phyloP scores from a whole-genome alignment of 352 stramenopile genomes.

The Phytophthora nicotianae region DNA sequence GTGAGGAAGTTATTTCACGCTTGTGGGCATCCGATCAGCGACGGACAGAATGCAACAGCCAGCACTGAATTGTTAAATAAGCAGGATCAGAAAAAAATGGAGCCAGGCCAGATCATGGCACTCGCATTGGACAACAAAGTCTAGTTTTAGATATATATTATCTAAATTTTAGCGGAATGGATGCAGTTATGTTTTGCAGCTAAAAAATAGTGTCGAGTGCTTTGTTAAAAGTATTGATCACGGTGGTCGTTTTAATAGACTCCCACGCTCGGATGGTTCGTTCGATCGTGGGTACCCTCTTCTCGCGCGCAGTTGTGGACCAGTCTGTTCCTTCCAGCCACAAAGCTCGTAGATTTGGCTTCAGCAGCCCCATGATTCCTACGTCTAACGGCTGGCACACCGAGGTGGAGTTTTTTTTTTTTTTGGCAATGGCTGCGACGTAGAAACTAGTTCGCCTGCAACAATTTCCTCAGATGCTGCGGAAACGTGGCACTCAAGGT shows the following conservation, averaged over 20 bases:
- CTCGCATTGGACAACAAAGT: not conserved
- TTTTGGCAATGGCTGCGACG: not conserved
- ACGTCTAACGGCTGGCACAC: slow-evolving; percentile 29
- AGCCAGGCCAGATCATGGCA: not conserved
- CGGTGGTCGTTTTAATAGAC: not conserved
- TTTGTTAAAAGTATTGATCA: not conserved
- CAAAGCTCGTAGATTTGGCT: slow-evolving; percentile 10
- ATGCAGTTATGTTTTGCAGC: not conserved
- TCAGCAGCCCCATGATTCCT: slow-evolving; percentile 17
- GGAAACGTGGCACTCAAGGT: too few species aligned
- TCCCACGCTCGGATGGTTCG: not conserved
- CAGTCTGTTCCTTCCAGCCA: not conserved
- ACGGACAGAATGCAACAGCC: slow-evolving; percentile 3
- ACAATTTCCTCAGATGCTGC: too few species aligned
- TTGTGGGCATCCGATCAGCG: too few species aligned
- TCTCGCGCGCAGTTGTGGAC: not conserved
- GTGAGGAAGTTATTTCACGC: too few species aligned
- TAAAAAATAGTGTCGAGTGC: not conserved
- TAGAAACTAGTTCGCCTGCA: not conserved
- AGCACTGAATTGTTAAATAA: not conserved
- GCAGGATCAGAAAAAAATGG: not conserved
- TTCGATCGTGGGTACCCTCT: not conserved
- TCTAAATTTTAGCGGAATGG: not conserved
- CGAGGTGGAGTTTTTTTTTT: slow-evolving; percentile 18
- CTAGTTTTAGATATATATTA: not conserved